Evolutionary conservation across 768 basidiomycete species (phyloP).

Genomic region (Trametes meyenii): DNA sequence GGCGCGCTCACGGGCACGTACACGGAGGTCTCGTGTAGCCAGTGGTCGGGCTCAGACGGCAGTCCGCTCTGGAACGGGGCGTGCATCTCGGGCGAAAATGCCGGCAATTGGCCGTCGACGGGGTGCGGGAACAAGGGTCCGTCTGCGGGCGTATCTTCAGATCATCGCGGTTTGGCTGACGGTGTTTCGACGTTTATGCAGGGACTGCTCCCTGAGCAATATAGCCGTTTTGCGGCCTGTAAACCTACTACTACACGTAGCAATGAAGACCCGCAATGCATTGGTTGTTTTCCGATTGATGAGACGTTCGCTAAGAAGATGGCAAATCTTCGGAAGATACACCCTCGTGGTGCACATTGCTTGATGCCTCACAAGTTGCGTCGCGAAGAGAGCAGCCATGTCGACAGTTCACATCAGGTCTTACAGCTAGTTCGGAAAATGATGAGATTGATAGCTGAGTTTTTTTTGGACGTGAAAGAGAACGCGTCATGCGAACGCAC

Average conservation of each 20-base stretch:
- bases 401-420: not conserved
- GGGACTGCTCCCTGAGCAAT: constrained; percentile 14
- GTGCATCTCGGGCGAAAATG: constrained; percentile 53
- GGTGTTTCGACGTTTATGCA: not conserved
- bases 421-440: no score
- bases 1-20: constrained; percentile 56
- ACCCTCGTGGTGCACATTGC: no score
- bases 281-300: no score
- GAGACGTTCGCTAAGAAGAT: no score
- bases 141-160: not conserved
- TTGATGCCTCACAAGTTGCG: no score
- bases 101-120: constrained; percentile 51
- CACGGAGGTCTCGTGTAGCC: constrained; percentile 56
- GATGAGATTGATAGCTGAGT: no score
- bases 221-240: not conserved
- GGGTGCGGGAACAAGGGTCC: constrained; percentile 60
- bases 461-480: no score
- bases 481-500: no score
- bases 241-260: not conserved
- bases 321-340: no score
- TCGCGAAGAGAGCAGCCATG: no score
- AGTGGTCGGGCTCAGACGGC: constrained; percentile 61
- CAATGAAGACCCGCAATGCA: no score
- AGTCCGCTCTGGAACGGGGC: constrained; percentile 48
- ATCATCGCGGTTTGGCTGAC: not conserved